A percentile compares a stretch with the other conserved stretches of the same genome.
These are phyloP conservation scores for Saksenaea oblongispora DNA, from an alignment of 371 early-diverging fungal species.

Conservation along the genomic window DNA sequence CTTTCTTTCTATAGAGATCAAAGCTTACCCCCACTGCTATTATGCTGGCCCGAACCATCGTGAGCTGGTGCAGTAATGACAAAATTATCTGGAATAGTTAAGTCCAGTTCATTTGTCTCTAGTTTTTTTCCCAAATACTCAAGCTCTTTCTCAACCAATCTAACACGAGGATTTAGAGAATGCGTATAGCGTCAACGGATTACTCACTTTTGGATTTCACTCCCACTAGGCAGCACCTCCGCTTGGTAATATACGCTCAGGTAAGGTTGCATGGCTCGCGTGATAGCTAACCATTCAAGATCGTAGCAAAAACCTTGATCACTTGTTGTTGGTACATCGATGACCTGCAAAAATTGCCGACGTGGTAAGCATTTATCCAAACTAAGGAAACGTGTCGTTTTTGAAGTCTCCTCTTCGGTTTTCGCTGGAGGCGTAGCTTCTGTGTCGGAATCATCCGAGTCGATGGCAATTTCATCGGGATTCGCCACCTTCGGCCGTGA, in stretches of 20 bases:
- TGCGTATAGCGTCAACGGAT: background rate
- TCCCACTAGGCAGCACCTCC: conserved; percentile 46
- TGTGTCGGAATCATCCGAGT: background rate
- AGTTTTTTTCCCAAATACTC: conserved; percentile 18
- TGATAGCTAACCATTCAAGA: conserved; percentile 85
- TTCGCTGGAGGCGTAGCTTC: background rate
- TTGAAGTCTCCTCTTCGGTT: background rate
- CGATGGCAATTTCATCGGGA: conserved; percentile 68
- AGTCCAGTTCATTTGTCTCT: conserved; percentile 38
- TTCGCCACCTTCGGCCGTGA: conserved; percentile 29
- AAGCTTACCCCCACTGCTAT: background rate
- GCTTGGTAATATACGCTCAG: conserved; percentile 41
- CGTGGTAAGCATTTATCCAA: conserved; percentile 71
- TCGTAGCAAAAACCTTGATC: conserved; percentile 64
- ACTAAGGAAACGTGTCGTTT: conserved; percentile 59
- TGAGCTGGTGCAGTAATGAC: conserved; percentile 31
- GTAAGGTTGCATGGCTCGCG: conserved; percentile 60
- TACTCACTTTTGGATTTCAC: conserved; percentile 38
- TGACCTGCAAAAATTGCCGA: conserved; percentile 62
- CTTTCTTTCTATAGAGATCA: background rate
- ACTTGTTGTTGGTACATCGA: conserved; percentile 57
- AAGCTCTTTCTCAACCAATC: conserved; percentile 29
- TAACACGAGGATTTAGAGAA: conserved; percentile 6
- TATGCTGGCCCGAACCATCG: background rate
- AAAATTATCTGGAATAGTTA: conserved; percentile 70